Evolutionary conservation across 2,329 filamentous ascomycete species (phyloP).

Genomic region (Ustulina deusta): DNA sequence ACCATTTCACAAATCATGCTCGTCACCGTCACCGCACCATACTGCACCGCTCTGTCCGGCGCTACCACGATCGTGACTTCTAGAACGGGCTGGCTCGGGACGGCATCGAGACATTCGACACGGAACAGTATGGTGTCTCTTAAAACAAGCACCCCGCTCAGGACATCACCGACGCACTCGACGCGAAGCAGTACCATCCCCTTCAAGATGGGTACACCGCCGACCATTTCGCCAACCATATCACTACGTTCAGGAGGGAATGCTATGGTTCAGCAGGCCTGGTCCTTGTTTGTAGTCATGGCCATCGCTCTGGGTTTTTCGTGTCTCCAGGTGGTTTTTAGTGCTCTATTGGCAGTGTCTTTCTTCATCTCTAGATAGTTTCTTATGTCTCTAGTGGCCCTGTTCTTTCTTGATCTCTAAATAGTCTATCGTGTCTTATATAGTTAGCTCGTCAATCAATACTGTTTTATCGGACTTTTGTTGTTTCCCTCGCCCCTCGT

Average conservation of each 20-base stretch:
- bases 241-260: conserved; percentile 11
- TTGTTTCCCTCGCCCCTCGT: conserved; percentile 10
- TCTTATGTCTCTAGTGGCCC: no score
- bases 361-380: no score
- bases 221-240: no score
- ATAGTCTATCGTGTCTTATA: conserved; percentile 14
- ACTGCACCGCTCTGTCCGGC: no score
- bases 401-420: no score
- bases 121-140: not conserved
- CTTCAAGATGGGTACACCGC: no score
- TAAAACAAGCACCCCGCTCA: not conserved
- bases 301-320: conserved; percentile 10
- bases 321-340: conserved; percentile 16
- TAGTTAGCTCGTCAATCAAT: conserved; percentile 11
- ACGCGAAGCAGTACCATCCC: not conserved
- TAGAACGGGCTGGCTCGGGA: not conserved
- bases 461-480: conserved; percentile 10
- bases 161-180: not conserved
- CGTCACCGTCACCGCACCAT: no score
- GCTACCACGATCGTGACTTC: no score
- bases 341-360: no score
- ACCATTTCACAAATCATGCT: no score
- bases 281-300: not conserved
- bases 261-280: conserved; percentile 15
- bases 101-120: not conserved